These are phyloP conservation scores for Pisolithus orientalis DNA, from an alignment of 768 basidiomycete species.

Conservation along the genomic window DNA sequence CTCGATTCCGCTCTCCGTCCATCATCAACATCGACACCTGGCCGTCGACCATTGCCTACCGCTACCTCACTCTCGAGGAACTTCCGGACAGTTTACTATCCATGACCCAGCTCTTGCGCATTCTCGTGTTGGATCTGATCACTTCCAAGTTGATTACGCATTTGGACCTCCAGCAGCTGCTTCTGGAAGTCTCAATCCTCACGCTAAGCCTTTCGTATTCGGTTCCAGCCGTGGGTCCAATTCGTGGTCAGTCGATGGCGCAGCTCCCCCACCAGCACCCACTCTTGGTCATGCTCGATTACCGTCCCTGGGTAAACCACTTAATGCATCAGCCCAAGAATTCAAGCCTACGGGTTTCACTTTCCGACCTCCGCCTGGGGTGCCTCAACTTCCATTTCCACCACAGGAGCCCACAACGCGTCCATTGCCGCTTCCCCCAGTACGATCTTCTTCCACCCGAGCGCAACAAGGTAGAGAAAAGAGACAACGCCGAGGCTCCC, in stretches of 20 bases:
- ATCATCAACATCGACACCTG: slow-evolving; percentile 36
- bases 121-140: slow-evolving; percentile 44
- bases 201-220: slow-evolving; percentile 82
- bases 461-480: slow-evolving; percentile 73
- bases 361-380: slow-evolving; percentile 65
- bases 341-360: slow-evolving; percentile 77
- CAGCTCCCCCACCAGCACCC: slow-evolving; percentile 34
- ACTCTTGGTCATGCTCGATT: slow-evolving; percentile 29
- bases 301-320: slow-evolving; percentile 55
- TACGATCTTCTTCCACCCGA: slow-evolving; percentile 17
- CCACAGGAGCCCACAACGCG: slow-evolving; percentile 24
- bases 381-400: slow-evolving; percentile 47
- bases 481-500: slow-evolving; percentile 56
- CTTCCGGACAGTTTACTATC: slow-evolving; percentile 54
- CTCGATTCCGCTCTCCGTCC: slow-evolving; percentile 42
- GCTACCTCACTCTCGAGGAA: slow-evolving; percentile 58
- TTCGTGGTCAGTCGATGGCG: slow-evolving; percentile 27
- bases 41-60: slow-evolving; percentile 50
- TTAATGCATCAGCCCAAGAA: slow-evolving; percentile 74
- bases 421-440: slow-evolving; percentile 35
- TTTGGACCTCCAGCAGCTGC: slow-evolving; percentile 12
- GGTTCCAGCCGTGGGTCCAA: slow-evolving; percentile 37
- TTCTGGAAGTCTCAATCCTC: slow-evolving; percentile 54
- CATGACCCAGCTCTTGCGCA: slow-evolving; percentile 62
- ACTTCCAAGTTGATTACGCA: slow-evolving; percentile 29